phyloP scores from a whole-genome alignment of 176 grass and related monocot genomes.

The Carex scoparia region DNA sequence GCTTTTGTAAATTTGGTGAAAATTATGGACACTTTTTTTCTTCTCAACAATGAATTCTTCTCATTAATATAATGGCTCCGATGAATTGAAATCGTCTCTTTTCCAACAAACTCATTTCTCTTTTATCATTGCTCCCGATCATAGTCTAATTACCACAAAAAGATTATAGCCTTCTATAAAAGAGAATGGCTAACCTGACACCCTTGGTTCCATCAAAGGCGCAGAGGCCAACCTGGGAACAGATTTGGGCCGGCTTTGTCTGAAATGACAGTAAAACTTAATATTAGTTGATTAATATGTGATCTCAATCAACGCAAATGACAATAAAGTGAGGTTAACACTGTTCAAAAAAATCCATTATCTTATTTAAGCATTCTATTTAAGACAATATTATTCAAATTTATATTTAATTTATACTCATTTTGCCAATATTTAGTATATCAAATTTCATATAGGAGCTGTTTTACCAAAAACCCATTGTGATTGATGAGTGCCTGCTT shows the following conservation, averaged over 20 bases:
- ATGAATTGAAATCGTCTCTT: too few relatives aligned
- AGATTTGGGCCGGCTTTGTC: constrained; percentile 54
- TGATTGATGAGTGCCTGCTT: too few relatives aligned
- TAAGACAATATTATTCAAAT: neutral
- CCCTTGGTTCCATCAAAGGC: constrained; percentile 42
- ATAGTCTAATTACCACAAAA: neutral
- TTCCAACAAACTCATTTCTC: too few relatives aligned
- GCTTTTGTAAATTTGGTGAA: too few relatives aligned
- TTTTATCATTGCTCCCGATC: too few relatives aligned
- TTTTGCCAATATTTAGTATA: neutral
- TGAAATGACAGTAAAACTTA: constrained; percentile 25
- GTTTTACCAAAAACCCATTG: too few relatives aligned
- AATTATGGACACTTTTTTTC: too few relatives aligned
- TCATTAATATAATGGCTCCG: too few relatives aligned
- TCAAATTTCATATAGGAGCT: too few relatives aligned
- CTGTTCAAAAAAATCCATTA: neutral
- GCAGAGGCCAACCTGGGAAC: constrained; percentile 66
- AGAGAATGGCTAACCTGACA: constrained; percentile 37
- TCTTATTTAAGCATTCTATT: neutral
- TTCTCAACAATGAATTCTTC: too few relatives aligned
- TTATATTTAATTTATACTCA: neutral
- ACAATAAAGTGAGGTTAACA: neutral
- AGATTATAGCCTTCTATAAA: neutral
- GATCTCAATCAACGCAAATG: neutral
- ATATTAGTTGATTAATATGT: neutral